Conservation (phyloP, 23 red algal species). For the Chondrus crispus region DNA sequence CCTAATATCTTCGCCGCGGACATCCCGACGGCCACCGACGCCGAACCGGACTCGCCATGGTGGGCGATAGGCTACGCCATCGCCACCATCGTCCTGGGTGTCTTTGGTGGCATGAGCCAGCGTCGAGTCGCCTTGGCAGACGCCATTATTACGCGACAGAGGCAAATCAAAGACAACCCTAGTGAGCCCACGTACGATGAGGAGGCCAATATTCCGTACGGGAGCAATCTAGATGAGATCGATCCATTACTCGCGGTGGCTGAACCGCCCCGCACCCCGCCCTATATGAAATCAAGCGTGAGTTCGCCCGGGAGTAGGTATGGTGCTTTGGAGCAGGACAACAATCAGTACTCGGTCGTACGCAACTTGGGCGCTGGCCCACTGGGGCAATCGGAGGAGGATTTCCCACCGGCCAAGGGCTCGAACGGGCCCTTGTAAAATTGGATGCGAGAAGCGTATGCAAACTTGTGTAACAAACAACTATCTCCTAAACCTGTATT, state of each 20-base stretch:
- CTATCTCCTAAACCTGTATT: too few relatives aligned
- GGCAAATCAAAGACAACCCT: not conserved
- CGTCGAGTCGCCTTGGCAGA: constrained; percentile 41
- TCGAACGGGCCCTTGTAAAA: not conserved
- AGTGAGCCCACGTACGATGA: not conserved
- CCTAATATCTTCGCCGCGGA: constrained; percentile 29
- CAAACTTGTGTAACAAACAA: too few relatives aligned
- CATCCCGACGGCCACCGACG: not conserved
- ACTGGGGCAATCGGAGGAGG: not conserved
- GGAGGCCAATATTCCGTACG: not conserved
- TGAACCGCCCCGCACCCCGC: constrained; percentile 48
- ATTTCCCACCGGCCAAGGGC: not conserved
- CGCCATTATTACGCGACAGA: constrained; percentile 6
- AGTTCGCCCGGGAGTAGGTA: constrained; percentile 23
- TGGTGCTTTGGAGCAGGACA: constrained; percentile 18
- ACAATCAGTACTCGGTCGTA: constrained; percentile 19
- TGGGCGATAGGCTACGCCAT: constrained; percentile 38
- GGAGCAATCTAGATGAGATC: not conserved
- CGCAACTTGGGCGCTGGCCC: constrained; percentile 50
- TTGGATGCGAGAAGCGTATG: too few relatives aligned
- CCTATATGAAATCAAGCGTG: constrained; percentile 7
- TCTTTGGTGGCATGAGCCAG: constrained; percentile 43
- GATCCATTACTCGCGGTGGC: not conserved
- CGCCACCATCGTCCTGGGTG: constrained; percentile 27
- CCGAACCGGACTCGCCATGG: not conserved